Base-by-base conservation (phyloP, 2,329 filamentous ascomycete genomes). In the Ophiostoma pallidulum region DNA sequence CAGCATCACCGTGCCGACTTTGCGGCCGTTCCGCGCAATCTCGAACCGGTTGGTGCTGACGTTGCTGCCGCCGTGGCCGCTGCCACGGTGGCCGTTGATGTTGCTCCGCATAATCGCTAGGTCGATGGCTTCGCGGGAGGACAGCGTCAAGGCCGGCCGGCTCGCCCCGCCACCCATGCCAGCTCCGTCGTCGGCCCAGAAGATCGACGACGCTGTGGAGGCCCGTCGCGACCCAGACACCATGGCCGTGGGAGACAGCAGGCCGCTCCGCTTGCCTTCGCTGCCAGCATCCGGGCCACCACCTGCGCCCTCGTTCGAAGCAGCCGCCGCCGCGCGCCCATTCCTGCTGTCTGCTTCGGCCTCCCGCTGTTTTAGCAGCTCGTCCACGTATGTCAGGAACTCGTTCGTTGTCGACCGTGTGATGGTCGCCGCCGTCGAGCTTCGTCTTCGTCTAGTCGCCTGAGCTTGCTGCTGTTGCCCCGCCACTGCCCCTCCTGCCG, bases 1-100 rank as follows among this genome's bases (percentile, higher is more conserved):
- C 28, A 98, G 75, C 66, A 90, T 89, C 47, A 98, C 79, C 6
- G 94, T 87, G 3, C 86, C 91, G 12, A 98, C 90, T n/a, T 82
- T 82, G 48, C 82, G 82, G n/a, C 90, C 90, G 59, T 89, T 90
- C 13, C 91, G 84, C 12, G 91, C 84, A 61, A 98, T 97, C 61
- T 95, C 90, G 62, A 97, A 98, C 33, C 89, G 82, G 59, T 95
- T 96, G n/a, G 84, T 78, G 60, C 86, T 90, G 57, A 88, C 83
- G n/a, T 28, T 31, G 32, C 41, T 22, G 16, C 38, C 24, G 37
- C 28, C 35, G 32, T 41, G 39, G 36, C 41, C 37, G 44, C 43
- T 36, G 35, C 38, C 33, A 10, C 8, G 14, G 14, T 16, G 16
- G 10, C n/a, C 19, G 19, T 78, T 74, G 3, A 82, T 68, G 56